Percentiles rank a stretch among this genome's conserved stretches.
Evolutionary conservation across 2,329 filamentous ascomycete species (phyloP).

Genomic region (Chaetothyriales sp.): DNA sequence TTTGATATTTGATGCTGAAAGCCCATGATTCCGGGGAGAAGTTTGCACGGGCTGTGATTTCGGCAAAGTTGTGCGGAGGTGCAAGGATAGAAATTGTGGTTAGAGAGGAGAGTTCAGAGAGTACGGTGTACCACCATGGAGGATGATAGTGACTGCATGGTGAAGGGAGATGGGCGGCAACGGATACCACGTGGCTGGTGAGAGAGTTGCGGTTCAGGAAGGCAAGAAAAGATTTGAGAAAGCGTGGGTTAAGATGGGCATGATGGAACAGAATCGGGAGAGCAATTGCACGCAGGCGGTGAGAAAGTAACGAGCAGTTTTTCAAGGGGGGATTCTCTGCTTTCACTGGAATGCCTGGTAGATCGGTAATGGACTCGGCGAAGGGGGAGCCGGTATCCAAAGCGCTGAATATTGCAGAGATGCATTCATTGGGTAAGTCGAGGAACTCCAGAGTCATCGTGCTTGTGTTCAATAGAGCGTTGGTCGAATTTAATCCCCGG

Average conservation of each 20-base stretch:
- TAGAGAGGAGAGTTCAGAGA: conserved; percentile 39
- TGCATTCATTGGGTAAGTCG: conserved; percentile 47
- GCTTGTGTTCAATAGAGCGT: neutral
- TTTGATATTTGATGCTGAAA: conserved; percentile 50
- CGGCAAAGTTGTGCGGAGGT: conserved; percentile 48
- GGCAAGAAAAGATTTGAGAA: conserved; percentile 24
- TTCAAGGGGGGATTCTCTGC: conserved; percentile 16
- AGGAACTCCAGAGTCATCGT: conserved; percentile 5
- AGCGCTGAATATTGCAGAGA: conserved; percentile 43
- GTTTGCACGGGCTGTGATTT: conserved; percentile 44
- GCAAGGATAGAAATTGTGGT: conserved; percentile 44
- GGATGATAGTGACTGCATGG: conserved; percentile 28
- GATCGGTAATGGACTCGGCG: conserved; percentile 34
- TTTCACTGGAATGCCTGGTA: conserved; percentile 35
- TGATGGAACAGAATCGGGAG: conserved; percentile 44
- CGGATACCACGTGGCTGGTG: conserved; percentile 30
- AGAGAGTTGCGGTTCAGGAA: conserved; percentile 27
- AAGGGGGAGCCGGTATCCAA: conserved; percentile 41
- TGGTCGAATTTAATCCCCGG: neutral
- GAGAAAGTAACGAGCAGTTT: neutral
- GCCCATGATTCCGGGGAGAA: conserved; percentile 48
- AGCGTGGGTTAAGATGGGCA: conserved; percentile 27
- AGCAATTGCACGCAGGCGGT: neutral
- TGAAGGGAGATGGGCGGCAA: conserved; percentile 32
- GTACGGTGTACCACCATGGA: conserved; percentile 43